Conservation (phyloP, 805 yeast species). For the Cyberlindnera japonica region DNA sequence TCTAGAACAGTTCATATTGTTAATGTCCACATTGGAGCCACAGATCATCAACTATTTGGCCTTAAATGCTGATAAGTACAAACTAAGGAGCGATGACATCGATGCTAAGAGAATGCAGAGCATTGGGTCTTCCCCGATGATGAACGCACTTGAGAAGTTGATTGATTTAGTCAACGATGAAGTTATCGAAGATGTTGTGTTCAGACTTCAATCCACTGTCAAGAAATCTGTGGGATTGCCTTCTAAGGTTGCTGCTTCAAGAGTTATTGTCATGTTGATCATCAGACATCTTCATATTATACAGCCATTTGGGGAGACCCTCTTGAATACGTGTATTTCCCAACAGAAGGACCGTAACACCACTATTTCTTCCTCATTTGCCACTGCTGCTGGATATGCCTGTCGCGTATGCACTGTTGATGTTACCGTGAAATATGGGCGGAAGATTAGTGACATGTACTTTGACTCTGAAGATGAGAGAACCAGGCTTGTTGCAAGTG, state of each 20-base stretch:
- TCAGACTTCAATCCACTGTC: conserved; percentile 50
- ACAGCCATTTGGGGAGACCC: conserved; percentile 53
- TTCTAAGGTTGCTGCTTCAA: conserved; percentile 81
- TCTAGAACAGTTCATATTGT: conserved; percentile 60
- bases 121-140: conserved; percentile 79
- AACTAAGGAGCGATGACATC: conserved; percentile 62
- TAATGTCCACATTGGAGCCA: conserved; percentile 89
- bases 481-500: conserved; percentile 49
- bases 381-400: conserved; percentile 75
- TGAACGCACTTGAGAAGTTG: conserved; percentile 77
- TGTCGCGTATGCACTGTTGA: conserved; percentile 58
- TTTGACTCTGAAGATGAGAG: conserved; percentile 53
- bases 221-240: conserved; percentile 82
- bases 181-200: conserved; percentile 35
- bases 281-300: conserved; percentile 47
- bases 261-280: conserved; percentile 62
- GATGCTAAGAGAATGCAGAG: conserved; percentile 74
- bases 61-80: conserved; percentile 84
- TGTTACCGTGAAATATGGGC: conserved; percentile 50
- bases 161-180: conserved; percentile 54
- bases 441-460: conserved; percentile 48
- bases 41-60: conserved; percentile 83
- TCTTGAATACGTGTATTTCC: conserved; percentile 52
- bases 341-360: conserved; percentile 71
- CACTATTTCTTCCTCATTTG: conserved; percentile 70